Evolutionary conservation across 2,329 filamentous ascomycete species (phyloP), one percentile per base, ranked within the genome.

Genomic region (Paracoccidioides lutzii): DNA sequence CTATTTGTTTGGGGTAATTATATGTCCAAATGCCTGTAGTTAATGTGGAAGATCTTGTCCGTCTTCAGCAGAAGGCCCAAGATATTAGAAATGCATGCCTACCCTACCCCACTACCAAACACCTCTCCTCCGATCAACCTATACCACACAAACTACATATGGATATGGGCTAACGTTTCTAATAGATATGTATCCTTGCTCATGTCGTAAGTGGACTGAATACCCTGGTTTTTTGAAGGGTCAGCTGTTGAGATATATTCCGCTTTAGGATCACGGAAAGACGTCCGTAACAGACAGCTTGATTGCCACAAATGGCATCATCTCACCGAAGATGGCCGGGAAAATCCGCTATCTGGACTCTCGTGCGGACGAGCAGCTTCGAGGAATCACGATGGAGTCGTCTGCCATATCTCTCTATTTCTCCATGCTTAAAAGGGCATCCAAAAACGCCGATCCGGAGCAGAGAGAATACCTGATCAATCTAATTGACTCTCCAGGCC

Each of bases 351-450:
- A 97, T 67, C 83, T 98, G 57, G 93, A 98, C 74, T 97, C 93
- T 28, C 80, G 93, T 45, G 91, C 91, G 1, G 93, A 98, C 72
- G 93, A 98, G 71, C 93, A 98, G 73, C 81, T 88, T 14, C 85
- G 93, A 61, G 93, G 93, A 56, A 98, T 98, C 67, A 98, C 93
- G n/a, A 98, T 98, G 93, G 93, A 98, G 71, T 97, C 93, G 0
- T 97, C 91, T 5, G 93, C 93, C 59, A 98, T 98, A 61, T 97
- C 93, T 0, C 78, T 98, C 38, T 94, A 87, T 73, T 98, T 98
- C 70, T 94, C 90, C 40, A 88, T 97, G 80, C 76, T 95, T 54
- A 81, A 90, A 62, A 82, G 88, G 62, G 76, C 81, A 41, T 76
- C 81, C 1, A 84, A 85, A 1, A 84, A 89, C 14, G 81, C 81